Evolutionary conservation across 1,139 yeast species (phyloP).

Genomic region (Suhomyces bokatorum): DNA sequence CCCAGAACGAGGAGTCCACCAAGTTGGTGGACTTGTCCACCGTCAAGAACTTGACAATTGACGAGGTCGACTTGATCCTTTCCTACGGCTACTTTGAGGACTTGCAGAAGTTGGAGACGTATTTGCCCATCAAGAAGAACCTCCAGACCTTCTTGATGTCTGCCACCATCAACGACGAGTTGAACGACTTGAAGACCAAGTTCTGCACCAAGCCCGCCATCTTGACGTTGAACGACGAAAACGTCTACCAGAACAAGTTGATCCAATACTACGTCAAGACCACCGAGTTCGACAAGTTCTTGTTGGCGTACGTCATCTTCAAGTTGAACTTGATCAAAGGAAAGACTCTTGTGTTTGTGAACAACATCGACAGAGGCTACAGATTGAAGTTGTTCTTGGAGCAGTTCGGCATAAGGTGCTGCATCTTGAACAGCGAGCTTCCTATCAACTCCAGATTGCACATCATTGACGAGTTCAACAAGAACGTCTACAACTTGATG

Average conservation of each 20-base stretch:
- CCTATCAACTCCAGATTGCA: slow-evolving; percentile 93
- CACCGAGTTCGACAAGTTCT: slow-evolving; percentile 86
- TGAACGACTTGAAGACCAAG: slow-evolving; percentile 68
- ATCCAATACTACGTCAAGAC: slow-evolving; percentile 86
- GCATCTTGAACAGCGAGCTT: slow-evolving; percentile 87
- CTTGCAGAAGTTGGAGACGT: slow-evolving; percentile 60
- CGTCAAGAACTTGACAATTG: slow-evolving; percentile 77
- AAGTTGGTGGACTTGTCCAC: slow-evolving; percentile 48
- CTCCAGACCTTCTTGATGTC: slow-evolving; percentile 94
- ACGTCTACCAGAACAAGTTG: slow-evolving; percentile 56
- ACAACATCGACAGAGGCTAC: slow-evolving; percentile 93
- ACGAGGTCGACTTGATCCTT: slow-evolving; percentile 90
- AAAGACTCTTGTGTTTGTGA: slow-evolving; percentile 86
- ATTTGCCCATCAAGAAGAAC: slow-evolving; percentile 68
- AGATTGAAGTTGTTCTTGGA: slow-evolving; percentile 86
- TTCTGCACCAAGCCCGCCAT: slow-evolving; percentile 89
- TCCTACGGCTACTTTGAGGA: slow-evolving; percentile 93
- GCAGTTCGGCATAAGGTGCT: slow-evolving; percentile 89
- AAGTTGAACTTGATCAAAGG: slow-evolving; percentile 88
- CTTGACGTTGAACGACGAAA: slow-evolving; percentile 72
- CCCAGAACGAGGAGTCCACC: slow-evolving; percentile 36
- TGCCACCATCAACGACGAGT: slow-evolving; percentile 90
- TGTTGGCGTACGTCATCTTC: slow-evolving; percentile 87
- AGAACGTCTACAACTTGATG: slow-evolving; percentile 78
- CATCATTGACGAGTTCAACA: slow-evolving; percentile 93